Base-by-base conservation (phyloP, 306 rosid genomes). In the Cucurbita pepo region DNA sequence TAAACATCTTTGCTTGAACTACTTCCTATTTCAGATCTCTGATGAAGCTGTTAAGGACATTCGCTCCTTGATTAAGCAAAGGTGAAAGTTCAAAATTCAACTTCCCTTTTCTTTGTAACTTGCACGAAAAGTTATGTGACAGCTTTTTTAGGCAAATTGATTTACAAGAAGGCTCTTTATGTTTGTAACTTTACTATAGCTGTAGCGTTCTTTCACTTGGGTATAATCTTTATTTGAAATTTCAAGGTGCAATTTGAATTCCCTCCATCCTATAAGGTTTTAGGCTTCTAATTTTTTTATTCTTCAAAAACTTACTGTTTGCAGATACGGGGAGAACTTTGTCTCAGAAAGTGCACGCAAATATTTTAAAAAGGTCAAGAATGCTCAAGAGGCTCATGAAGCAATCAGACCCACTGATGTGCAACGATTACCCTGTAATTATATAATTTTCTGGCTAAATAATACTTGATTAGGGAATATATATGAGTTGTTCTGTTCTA, bases 301-400 rank as follows among this genome's bases (percentile, higher is more conserved):
- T 52, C 62, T 75, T 73, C 65, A 71, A 74, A 41, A 69, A 57
- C 69, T 76, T 79, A 34, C 71, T 79, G 72, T 69, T 58, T 87
- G 86, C 84, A 94, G 99, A 87, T 94, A 88, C 62, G 99, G 99
- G 40, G 80, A 84, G 74, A 76, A 83, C 71, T 91, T 86, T 85
- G 95, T 74, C 60, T 56, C 95, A 60, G 86, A 53, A 52, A 83
- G 72, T 83, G 74, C 86, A 40, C 87, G 84, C 56, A 94, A 91
- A 81, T 88, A 85, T 82, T 89, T 80, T 80, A 94, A 86, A 80
- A 94, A 94, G 89, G 97, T 94, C 78, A 94, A 94, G 89, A 94
- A 91, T 86, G 97, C 99, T 72, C 97, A 94, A 82, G 99, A 94
- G 86, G 99, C 97, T 78, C 97, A 94, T 80, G 99, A 94, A 85